phyloP scores from a whole-genome alignment of 78 protist genomes.

The Fonticula alba region DNA sequence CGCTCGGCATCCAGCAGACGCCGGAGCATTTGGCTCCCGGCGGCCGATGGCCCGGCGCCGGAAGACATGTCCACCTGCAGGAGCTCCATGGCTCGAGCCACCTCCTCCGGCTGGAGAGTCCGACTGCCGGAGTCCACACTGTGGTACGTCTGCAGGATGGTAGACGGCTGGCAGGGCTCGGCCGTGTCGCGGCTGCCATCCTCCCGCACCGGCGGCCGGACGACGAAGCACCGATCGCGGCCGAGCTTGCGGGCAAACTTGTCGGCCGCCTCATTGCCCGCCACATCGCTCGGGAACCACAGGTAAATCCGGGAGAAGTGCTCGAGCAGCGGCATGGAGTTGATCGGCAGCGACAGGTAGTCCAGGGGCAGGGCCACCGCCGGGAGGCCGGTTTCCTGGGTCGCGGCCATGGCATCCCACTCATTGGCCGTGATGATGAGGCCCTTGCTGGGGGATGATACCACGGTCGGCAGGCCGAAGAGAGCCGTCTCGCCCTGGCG shows the following conservation, averaged over 20 bases:
- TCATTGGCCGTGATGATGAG: too few relatives aligned
- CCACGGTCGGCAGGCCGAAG: too few relatives aligned
- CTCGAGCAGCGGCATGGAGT: conserved; percentile 29
- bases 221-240: conserved; percentile 15
- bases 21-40: not conserved
- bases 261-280: conserved; percentile 43
- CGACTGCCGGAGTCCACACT: not conserved
- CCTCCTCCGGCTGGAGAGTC: not conserved
- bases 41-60: not conserved
- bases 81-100: not conserved
- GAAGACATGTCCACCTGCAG: not conserved
- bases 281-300: conserved; percentile 54
- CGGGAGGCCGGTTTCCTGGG: conserved; percentile 22
- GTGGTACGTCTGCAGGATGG: not conserved
- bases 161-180: too few relatives aligned
- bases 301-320: conserved; percentile 34
- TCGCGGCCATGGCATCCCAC: too few relatives aligned
- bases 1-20: not conserved
- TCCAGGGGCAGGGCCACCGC: conserved; percentile 60
- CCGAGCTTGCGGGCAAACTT: conserved; percentile 48
- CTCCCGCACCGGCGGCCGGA: not conserved
- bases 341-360: conserved; percentile 28
- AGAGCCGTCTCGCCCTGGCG: too few relatives aligned
- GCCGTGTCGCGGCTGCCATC: not conserved
- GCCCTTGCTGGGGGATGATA: too few relatives aligned